Percentiles rank a stretch among this genome's conserved stretches.
phyloP scores from a whole-genome alignment of 345 rosid species.

The Hirschfeldia incana region DNA sequence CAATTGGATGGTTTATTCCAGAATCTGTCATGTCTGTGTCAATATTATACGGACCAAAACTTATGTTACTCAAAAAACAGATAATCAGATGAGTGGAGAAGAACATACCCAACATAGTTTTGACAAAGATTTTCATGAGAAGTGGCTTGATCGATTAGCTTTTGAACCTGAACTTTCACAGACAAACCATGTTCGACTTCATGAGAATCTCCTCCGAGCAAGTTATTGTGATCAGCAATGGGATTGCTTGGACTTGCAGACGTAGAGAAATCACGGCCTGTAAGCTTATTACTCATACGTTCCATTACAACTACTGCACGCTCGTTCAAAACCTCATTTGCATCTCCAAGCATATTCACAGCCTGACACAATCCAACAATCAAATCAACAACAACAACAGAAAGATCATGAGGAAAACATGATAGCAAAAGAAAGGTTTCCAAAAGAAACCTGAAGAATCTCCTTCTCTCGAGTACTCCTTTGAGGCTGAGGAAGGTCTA shows the following conservation, averaged over 20 bases:
- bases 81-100: background rate
- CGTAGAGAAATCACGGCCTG: constrained; percentile 87
- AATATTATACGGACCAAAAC: background rate
- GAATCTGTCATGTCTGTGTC: background rate
- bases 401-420: background rate
- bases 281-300: constrained; percentile 89
- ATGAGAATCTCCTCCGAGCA: constrained; percentile 73
- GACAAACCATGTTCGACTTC: constrained; percentile 92
- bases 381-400: background rate
- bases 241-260: constrained; percentile 51
- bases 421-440: background rate
- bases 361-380: constrained; percentile 54
- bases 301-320: constrained; percentile 95
- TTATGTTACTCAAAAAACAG: background rate
- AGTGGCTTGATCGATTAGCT: constrained; percentile 79
- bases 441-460: constrained; percentile 73
- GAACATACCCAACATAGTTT: constrained; percentile 89
- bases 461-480: constrained; percentile 92
- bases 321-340: constrained; percentile 91
- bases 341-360: constrained; percentile 95
- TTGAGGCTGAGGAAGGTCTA: constrained; percentile 87
- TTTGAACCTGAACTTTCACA: constrained; percentile 94
- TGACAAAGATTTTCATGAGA: constrained; percentile 96
- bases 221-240: constrained; percentile 66
- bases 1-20: background rate